Evolutionary conservation across 2,329 filamentous ascomycete genomes (phyloP).

Genomic region (Verticillium alfalfae): DNA sequence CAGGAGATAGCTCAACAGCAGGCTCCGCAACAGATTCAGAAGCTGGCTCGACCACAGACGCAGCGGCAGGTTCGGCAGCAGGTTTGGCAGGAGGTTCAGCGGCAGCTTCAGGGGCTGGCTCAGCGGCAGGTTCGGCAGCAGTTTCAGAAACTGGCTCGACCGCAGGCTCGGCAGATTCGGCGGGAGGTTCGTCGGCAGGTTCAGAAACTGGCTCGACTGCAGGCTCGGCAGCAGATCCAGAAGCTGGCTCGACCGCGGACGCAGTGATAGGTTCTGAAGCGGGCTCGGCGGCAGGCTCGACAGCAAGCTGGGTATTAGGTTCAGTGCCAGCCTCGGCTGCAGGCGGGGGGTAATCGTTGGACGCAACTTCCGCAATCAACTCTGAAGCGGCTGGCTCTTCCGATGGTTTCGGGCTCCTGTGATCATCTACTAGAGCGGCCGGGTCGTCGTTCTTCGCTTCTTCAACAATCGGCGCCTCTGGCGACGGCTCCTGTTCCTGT

Average conservation of each 20-base stretch:
- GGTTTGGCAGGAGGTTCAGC: not conserved
- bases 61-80: not conserved
- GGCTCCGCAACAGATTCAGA: not conserved
- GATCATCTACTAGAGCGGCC: not conserved
- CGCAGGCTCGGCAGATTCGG: not conserved
- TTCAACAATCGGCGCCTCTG: not conserved
- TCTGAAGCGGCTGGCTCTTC: not conserved
- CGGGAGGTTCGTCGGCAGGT: not conserved
- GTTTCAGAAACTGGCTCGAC: conserved; percentile 27
- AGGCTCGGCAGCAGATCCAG: not conserved
- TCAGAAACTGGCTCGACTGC: not conserved
- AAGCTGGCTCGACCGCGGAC: not conserved
- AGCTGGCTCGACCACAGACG: not conserved
- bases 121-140: conserved; percentile 17
- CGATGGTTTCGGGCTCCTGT: not conserved
- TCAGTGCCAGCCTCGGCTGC: not conserved
- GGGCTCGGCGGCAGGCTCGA: not conserved
- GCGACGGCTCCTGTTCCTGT: not conserved
- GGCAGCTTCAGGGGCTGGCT: not conserved
- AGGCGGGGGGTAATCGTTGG: not conserved
- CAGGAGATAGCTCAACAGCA: not conserved
- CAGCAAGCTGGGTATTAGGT: not conserved
- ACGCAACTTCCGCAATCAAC: not conserved
- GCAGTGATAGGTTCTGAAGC: not conserved
- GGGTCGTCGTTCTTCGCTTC: not conserved